Percentiles rank a stretch among this genome's conserved stretches.
Evolutionary conservation across 805 yeast species (phyloP).

Genomic region (Isabelozyma heimii): DNA sequence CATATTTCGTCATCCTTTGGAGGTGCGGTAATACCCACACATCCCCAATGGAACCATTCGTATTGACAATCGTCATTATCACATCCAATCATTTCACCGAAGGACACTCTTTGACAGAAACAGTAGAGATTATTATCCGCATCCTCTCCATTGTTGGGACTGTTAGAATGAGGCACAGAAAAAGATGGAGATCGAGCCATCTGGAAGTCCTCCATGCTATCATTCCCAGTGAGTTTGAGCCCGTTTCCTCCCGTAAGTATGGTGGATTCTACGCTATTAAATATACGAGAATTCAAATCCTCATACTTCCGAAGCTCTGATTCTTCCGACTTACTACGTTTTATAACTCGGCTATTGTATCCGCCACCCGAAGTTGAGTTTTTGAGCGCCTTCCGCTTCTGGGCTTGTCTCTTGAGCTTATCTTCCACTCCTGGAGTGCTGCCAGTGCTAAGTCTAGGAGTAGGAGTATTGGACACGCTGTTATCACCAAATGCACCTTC

Average conservation of each 20-base stretch:
- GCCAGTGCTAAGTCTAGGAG: constrained; percentile 20
- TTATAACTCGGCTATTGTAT: constrained; percentile 12
- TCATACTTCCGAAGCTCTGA: constrained; percentile 10
- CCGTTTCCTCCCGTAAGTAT: constrained; percentile 10
- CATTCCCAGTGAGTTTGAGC: neutral
- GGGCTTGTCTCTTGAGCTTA: constrained; percentile 2
- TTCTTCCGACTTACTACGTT: constrained; percentile 20
- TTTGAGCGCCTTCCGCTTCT: constrained; percentile 1
- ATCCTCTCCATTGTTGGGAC: constrained; percentile 35
- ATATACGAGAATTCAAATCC: constrained; percentile 1
- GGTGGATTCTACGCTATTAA: constrained; percentile 5
- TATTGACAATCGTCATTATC: constrained; percentile 84
- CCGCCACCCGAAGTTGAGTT: constrained; percentile 4
- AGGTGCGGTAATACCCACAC: constrained; percentile 86
- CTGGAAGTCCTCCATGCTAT: constrained; percentile 48
- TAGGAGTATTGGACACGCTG: constrained; percentile 24
- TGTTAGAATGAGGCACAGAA: neutral
- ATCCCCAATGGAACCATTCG: constrained; percentile 96
- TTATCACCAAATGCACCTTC: constrained; percentile 14
- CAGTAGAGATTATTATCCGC: constrained; percentile 62
- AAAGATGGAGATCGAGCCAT: neutral
- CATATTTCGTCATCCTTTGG: constrained; percentile 80
- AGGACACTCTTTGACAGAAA: constrained; percentile 91
- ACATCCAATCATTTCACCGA: constrained; percentile 97
- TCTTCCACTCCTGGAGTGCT: constrained; percentile 13